Conservation (phyloP, 1,284 basidiomycete species). For the Apiotrichum laibachii region DNA sequence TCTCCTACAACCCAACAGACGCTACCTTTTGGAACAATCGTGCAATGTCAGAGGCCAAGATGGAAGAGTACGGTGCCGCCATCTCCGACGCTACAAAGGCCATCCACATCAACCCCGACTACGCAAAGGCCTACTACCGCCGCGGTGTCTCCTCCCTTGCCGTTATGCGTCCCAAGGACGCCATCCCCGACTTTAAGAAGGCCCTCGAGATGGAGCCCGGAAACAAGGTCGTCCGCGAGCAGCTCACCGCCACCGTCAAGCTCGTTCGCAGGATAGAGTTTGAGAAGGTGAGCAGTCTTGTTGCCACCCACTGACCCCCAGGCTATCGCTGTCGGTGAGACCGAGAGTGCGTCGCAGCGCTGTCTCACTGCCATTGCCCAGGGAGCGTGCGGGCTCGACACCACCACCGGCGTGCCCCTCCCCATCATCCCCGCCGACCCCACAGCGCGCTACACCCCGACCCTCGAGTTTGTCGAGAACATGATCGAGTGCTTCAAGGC, state of each 20-base stretch:
- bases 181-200: constrained; percentile 82
- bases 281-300: constrained; percentile 63
- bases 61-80: constrained; percentile 54
- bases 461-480: constrained; percentile 70
- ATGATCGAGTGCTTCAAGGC: constrained; percentile 94
- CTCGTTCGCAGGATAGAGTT: constrained; percentile 73
- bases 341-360: constrained; percentile 68
- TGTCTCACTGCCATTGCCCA: constrained; percentile 75
- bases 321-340: constrained; percentile 87
- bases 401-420: constrained; percentile 60
- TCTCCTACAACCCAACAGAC: constrained; percentile 67
- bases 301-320: constrained; percentile 36
- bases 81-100: constrained; percentile 62
- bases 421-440: constrained; percentile 58
- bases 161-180: constrained; percentile 77
- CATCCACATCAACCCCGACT: constrained; percentile 81
- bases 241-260: constrained; percentile 86
- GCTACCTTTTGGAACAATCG: constrained; percentile 52
- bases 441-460: constrained; percentile 61
- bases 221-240: constrained; percentile 74
- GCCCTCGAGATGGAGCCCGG: constrained; percentile 82
- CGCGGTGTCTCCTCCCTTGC: constrained; percentile 90
- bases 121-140: constrained; percentile 71
- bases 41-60: constrained; percentile 55
- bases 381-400: constrained; percentile 57